Evolutionary conservation across 2,329 filamentous ascomycete genomes (phyloP), one percentile per base, ranked within the genome.

Genomic region (Hirsutella minnesotensis): DNA sequence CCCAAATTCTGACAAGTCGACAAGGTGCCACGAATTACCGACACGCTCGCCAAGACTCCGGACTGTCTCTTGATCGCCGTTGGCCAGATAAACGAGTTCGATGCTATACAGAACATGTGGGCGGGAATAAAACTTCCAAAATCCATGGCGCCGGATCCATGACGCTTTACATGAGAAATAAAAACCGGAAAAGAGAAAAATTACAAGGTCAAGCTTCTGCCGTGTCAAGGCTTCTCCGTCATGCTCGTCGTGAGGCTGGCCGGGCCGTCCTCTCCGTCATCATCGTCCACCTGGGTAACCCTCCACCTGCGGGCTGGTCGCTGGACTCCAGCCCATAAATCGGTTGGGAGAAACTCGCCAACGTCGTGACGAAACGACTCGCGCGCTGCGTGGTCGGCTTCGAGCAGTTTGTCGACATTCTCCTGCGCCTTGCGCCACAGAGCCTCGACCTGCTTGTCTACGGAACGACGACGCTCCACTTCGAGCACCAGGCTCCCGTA

Each of bases 401-500:
- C 75, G 47, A 84, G 78, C 9, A 96, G 67, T 56, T 77, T 79
- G 46, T 89, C 80, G 9, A 95, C 72, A 51, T 81, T 82, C 45
- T 82, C 78, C 57, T 81, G 79, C 1, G 90, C 86, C 53, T 89
- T 88, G 46, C 76, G 77, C 55, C 88, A 83, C 21, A 94, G 78
- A 36, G 70, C 72, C 50, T 81, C 73, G 41, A 94, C 82, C 48
- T 83, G 80, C 27, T 82, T 77, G 53, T 92, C 84, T 30, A 86
- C 77, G 13, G 73, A 68, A 46, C 77, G 78, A 9, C 92, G 75
- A 20, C 92, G 73, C 41, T 83, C 82, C 5, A 88, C 82, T 60
- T 98, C 92, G 1, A 94, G 72, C 20, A 95, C 73, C 12, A 98
- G 68, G 18, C 82, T 80, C 51, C 87, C 83, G 56, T 98, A 96